phyloP scores from a whole-genome alignment of 345 rosid species.

The Sisymbrium irio region DNA sequence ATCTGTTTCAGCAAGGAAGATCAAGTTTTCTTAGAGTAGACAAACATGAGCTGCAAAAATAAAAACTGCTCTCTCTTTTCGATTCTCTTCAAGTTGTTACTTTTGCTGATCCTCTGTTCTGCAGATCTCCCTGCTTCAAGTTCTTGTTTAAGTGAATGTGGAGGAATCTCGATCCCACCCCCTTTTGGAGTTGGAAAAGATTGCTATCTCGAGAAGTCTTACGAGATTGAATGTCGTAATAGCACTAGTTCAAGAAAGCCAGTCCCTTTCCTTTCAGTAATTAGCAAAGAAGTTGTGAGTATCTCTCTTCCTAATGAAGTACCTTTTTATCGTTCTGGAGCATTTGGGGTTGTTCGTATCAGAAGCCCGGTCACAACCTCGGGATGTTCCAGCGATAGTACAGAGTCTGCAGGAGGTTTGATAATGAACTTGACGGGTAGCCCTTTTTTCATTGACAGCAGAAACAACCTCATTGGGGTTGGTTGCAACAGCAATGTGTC shows the following conservation, averaged over 20 bases:
- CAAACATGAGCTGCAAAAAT: constrained; percentile 8
- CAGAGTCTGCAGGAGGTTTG: neutral
- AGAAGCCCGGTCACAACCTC: neutral
- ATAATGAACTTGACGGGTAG: constrained; percentile 3
- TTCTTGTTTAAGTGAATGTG: constrained; percentile 30
- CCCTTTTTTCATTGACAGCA: neutral
- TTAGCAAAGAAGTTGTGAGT: constrained; percentile 5
- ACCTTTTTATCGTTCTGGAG: accelerated
- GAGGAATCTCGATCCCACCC: constrained; percentile 36
- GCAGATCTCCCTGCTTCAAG: constrained; percentile 1
- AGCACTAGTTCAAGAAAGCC: neutral
- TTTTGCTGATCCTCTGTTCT: constrained; percentile 1
- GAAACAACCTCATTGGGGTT: constrained; percentile 32
- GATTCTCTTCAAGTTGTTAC: neutral
- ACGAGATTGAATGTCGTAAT: constrained; percentile 21
- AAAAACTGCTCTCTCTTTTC: neutral
- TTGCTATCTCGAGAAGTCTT: constrained; percentile 23
- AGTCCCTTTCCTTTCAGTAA: neutral
- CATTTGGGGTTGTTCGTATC: neutral
- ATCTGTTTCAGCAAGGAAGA: neutral
- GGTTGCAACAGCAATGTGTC: constrained; percentile 33
- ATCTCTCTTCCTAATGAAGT: constrained; percentile 4
- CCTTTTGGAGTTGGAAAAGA: constrained; percentile 40
- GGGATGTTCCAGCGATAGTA: constrained; percentile 2
- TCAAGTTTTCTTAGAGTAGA: neutral